These are phyloP conservation scores for Dispira simplex DNA, from an alignment of 192 early-diverging fungal genomes.

Conservation along the genomic window DNA sequence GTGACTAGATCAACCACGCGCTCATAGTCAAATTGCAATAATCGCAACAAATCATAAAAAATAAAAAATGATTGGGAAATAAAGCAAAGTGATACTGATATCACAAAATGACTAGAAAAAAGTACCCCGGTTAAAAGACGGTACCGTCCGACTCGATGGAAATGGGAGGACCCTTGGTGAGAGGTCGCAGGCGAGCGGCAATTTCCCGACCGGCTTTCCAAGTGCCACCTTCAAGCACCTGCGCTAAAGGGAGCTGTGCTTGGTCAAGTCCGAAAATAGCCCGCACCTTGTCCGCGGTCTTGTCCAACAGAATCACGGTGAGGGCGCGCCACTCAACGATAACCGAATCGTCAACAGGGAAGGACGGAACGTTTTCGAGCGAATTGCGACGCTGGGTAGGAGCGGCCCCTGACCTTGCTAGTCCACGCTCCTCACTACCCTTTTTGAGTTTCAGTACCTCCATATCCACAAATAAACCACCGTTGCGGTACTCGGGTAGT, in stretches of 20 bases:
- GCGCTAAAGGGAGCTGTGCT: constrained; percentile 53
- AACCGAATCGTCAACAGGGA: constrained; percentile 61
- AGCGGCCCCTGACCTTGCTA: constrained; percentile 12
- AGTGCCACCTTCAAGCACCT: constrained; percentile 83
- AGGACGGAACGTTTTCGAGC: constrained; percentile 36
- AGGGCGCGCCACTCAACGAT: constrained; percentile 91
- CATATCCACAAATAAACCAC: constrained; percentile 78
- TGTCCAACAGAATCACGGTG: constrained; percentile 71
- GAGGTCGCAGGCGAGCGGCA: constrained; percentile 55
- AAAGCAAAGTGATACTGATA: too few relatives aligned
- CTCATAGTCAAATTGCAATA: too few relatives aligned
- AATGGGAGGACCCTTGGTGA: constrained; percentile 83
- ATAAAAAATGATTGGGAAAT: too few relatives aligned
- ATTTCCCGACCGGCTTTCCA: constrained; percentile 91
- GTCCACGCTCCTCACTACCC: constrained; percentile 35
- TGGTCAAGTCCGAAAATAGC: constrained; percentile 30
- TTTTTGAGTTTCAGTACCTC: constrained; percentile 53
- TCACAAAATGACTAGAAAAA: not conserved
- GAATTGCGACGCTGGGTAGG: too few relatives aligned
- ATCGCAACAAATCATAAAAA: too few relatives aligned
- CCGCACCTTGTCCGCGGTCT: constrained; percentile 45
- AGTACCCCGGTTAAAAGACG: constrained; percentile 38
- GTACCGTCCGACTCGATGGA: constrained; percentile 77
- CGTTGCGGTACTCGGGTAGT: constrained; percentile 71
- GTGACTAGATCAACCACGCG: too few relatives aligned